Conservation (phyloP, 495 filamentous ascomycete genomes). For the Podospora pseudopauciseta region DNA sequence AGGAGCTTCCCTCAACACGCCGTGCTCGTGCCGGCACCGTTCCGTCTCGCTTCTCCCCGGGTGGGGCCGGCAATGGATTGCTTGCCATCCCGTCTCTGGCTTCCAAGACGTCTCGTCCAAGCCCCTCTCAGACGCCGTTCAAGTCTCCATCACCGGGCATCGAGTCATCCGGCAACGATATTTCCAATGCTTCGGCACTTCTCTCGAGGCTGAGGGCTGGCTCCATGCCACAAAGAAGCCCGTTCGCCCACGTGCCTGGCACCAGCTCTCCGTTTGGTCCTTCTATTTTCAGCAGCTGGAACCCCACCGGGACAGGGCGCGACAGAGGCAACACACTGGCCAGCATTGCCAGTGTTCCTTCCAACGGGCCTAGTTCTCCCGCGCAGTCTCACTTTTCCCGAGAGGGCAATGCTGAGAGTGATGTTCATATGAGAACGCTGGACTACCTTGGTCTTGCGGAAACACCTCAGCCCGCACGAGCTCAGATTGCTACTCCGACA, state of each 20-base stretch:
- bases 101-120: constrained; percentile 80
- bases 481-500: constrained; percentile 62
- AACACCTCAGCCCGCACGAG: constrained; percentile 78
- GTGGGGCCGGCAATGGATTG: constrained; percentile 54
- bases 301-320: constrained; percentile 54
- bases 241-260: constrained; percentile 54
- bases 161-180: constrained; percentile 53
- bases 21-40: constrained; percentile 93
- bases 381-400: constrained; percentile 84
- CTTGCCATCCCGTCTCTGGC: constrained; percentile 62
- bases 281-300: constrained; percentile 83
- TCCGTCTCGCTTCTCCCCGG: constrained; percentile 84
- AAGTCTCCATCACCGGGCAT: constrained; percentile 68
- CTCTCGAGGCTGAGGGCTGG: constrained; percentile 88
- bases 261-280: constrained; percentile 72
- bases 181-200: constrained; percentile 63
- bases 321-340: constrained; percentile 80
- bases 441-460: constrained; percentile 95
- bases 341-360: constrained; percentile 67
- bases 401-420: constrained; percentile 80
- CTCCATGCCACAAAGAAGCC: constrained; percentile 87
- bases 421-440: constrained; percentile 82
- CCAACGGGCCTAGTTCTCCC: constrained; percentile 85
- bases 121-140: constrained; percentile 89
- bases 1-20: constrained; percentile 53